A percentile compares a stretch with the other conserved stretches of the same genome.
Evolutionary conservation across 129 eudicot species (phyloP).

Genomic region (Saposhnikovia divaricata): DNA sequence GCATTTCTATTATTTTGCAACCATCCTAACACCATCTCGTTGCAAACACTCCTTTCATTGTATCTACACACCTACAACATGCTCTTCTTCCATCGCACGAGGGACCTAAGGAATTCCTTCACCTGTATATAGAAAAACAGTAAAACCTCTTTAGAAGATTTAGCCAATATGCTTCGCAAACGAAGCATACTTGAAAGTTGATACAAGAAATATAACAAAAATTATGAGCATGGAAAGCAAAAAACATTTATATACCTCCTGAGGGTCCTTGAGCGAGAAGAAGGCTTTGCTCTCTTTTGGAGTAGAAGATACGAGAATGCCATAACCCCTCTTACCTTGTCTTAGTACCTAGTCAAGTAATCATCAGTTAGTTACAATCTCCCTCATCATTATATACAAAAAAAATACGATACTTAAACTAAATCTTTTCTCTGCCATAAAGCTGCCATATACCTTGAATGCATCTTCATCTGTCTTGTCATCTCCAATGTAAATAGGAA

Average conservation of each 20-base stretch:
- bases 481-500: slow-evolving; percentile 88
- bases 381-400: not conserved
- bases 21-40: not conserved
- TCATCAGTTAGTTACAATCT: not conserved
- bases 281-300: slow-evolving; percentile 61
- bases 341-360: slow-evolving; percentile 38
- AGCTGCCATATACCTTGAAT: slow-evolving; percentile 46
- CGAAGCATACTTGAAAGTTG: not conserved
- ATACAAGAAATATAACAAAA: not conserved
- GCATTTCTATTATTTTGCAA: not conserved
- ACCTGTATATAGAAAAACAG: slow-evolving; percentile 24
- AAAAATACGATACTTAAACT: not conserved
- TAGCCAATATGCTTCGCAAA: not conserved
- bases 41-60: not conserved
- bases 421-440: not conserved
- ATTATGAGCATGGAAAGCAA: not conserved
- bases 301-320: slow-evolving; percentile 47
- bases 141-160: not conserved
- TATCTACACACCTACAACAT: not conserved
- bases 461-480: slow-evolving; percentile 96
- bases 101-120: slow-evolving; percentile 46
- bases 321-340: slow-evolving; percentile 50
- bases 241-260: slow-evolving; percentile 35
- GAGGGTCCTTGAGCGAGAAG: slow-evolving; percentile 55
- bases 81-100: slow-evolving; percentile 42